Base-by-base conservation (phyloP, 1,139 yeast species). In the Suhomyces bokatorum region DNA sequence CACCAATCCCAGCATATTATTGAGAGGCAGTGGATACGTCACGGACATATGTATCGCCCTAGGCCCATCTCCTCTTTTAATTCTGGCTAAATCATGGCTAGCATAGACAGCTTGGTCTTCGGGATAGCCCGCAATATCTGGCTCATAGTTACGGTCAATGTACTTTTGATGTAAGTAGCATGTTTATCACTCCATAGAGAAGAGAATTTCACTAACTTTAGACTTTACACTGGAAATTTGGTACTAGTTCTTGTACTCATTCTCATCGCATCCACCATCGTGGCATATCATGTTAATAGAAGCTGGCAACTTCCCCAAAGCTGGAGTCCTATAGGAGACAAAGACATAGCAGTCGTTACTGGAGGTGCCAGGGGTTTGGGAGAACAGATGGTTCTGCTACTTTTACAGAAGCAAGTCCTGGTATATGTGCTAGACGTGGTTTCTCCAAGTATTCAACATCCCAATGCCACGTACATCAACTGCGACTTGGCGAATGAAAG, bases 281-380 rank as follows among this genome's bases (percentile, higher is more conserved):
- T 28, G 12, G 15, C 37, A n/a, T 26, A 36, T 35, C 28, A 28
- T 17, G 22, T 35, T 27, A 44, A 46, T 34, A 10, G 13, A 11
- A 17, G 33, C 26, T 33, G 20, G 22, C 35, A 42, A 10, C 36
- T 32, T 15, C 47, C 51, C 7, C 6, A 11, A 15, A 29, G 27
- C n/a, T 45, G 48, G 48, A 12, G 15, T 5, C 8, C 11, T 7
- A 36, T 47, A 4, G 37, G 48, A 12, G 35, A 35, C 4, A 31
- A 50, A 1, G 77, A 71, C 48, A 60, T 67, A 8, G 81, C 80
- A 0, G 53, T 84, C 12, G 66, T 85, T 2, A 84, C 91, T 0
- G 91, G 91, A 1, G 90, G 87, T 0, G 73, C 84, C 28, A 63
- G 69, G 40, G 90, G 90, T 0, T 62, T 85, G 9, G 91, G 91